Conservation (phyloP, 140 eudicot species). For the Flaveria floridana region DNA sequence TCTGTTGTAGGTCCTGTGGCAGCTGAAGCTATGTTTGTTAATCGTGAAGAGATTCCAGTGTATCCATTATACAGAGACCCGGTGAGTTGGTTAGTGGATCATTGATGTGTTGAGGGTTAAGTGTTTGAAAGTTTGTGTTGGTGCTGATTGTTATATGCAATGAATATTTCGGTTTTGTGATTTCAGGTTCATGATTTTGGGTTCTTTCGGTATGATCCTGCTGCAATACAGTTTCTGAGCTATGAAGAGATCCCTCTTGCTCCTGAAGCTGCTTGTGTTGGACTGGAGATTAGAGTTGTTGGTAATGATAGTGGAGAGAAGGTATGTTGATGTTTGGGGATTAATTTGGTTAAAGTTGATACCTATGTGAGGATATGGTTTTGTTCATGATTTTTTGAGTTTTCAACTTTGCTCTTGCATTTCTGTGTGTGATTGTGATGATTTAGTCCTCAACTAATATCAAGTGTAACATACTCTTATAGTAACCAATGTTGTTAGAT, state of each 20-base stretch:
- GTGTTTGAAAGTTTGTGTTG: too few species aligned
- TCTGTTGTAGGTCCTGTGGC: slow-evolving; percentile 77
- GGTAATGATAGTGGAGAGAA: slow-evolving; percentile 99
- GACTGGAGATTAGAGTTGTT: slow-evolving; percentile 95
- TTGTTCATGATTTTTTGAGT: too few species aligned
- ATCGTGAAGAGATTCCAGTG: slow-evolving; percentile 91
- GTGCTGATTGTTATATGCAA: too few species aligned
- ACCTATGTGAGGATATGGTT: not conserved
- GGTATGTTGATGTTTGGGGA: slow-evolving; percentile 40
- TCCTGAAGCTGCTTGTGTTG: slow-evolving; percentile 97
- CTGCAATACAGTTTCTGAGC: slow-evolving; percentile 77
- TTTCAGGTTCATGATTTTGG: slow-evolving; percentile 94
- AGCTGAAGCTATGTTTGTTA: slow-evolving; percentile 98
- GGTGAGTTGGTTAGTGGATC: slow-evolving; percentile 45
- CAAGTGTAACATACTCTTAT: not conserved
- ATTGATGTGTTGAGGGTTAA: not conserved
- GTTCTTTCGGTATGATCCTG: slow-evolving; percentile 87
- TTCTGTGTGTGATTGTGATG: not conserved
- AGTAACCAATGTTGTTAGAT: too few species aligned
- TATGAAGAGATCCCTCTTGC: slow-evolving; percentile 98
- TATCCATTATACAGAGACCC: slow-evolving; percentile 93
- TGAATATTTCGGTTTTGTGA: not conserved
- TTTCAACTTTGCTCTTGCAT: not conserved
- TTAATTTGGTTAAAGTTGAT: not conserved
- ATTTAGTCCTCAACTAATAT: not conserved